A percentile compares a stretch with the other conserved stretches of the same genome.
phyloP scores from a whole-genome alignment of 805 yeast species.

The Wickerhamomyces kurtzmanii region DNA sequence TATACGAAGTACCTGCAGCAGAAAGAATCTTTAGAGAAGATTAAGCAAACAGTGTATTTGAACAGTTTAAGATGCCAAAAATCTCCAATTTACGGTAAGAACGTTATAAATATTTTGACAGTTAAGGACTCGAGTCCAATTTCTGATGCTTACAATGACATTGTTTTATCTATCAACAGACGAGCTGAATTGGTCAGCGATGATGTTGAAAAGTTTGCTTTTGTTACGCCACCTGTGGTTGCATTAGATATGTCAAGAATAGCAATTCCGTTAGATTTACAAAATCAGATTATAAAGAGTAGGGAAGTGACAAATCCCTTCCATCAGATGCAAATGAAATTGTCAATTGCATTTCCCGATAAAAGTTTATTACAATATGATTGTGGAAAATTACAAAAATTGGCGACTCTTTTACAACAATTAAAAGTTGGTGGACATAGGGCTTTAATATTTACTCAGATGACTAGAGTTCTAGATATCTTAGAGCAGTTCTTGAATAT shows the following conservation, averaged over 20 bases:
- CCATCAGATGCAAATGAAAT: constrained; percentile 76
- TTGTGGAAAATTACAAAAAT: constrained; percentile 90
- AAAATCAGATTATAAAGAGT: constrained; percentile 19
- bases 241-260: constrained; percentile 58
- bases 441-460: constrained; percentile 92
- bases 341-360: constrained; percentile 94
- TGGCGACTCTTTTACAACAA: constrained; percentile 67
- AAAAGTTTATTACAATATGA: constrained; percentile 87
- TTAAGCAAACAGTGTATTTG: constrained; percentile 49
- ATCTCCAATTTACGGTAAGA: constrained; percentile 59
- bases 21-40: constrained; percentile 36
- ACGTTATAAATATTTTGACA: constrained; percentile 35
- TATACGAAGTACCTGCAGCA: constrained; percentile 44
- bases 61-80: constrained; percentile 58
- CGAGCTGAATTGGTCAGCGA: constrained; percentile 32
- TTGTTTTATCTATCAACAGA: too few species aligned
- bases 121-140: too few species aligned
- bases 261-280: constrained; percentile 28
- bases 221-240: constrained; percentile 82
- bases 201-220: constrained; percentile 65
- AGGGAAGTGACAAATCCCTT: constrained; percentile 37
- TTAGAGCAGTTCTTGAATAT: constrained; percentile 88
- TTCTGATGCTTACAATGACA: too few species aligned
- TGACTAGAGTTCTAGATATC: constrained; percentile 94
- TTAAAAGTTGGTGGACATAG: constrained; percentile 84